Base-by-base conservation (phyloP, 371 early-diverging fungal species). In the Rhizomucor pusillus region DNA sequence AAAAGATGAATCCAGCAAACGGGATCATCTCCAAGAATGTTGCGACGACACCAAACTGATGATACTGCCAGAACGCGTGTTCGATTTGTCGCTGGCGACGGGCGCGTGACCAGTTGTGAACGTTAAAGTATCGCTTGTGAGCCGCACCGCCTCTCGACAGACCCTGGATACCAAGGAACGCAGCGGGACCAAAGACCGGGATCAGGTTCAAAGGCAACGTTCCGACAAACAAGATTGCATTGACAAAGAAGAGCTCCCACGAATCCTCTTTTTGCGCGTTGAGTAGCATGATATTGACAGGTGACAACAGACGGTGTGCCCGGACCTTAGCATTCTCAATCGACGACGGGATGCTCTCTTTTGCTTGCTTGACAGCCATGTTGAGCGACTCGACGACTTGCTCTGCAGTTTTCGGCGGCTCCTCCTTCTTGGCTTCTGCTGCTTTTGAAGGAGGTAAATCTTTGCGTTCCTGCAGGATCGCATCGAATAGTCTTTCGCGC, bases 21-120 rank as follows among this genome's bases (percentile, higher is more conserved):
- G 75, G 75, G 7, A 71, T 52, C 75, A 75, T 75, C 34, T 75
- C 75, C 41, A 75, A 45, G 0, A 56, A 44, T 22, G 63, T 63
- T 1, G 75, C 69, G 10, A 75, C 62, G 24, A 75, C 36, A 23
- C 75, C 75, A 59, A 71, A 75, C n/a, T 58, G 56, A 3, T 65
- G 63, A 48, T 75, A 75, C 16, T 67, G 58, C 66, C 66, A 65
- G 20, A 65, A 71, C 2, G 51, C 48, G 3, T 50, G n/a, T 34
- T 73, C 67, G 19, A 71, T 52, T 1, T 63, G 56, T 11, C 63
- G 57, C 41, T 75, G 67, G 18, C 72, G 54, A 20, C 67, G 66
- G 2, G 40, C 48, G 29, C 50, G 39, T 0, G 65, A 47, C 71
- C 69, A 69, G 3, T 66, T 24, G 49, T 69, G 62, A 18, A 71